Evolutionary conservation across 75 land plant species (phyloP).

Genomic region (Selaginella moellendorffii): DNA sequence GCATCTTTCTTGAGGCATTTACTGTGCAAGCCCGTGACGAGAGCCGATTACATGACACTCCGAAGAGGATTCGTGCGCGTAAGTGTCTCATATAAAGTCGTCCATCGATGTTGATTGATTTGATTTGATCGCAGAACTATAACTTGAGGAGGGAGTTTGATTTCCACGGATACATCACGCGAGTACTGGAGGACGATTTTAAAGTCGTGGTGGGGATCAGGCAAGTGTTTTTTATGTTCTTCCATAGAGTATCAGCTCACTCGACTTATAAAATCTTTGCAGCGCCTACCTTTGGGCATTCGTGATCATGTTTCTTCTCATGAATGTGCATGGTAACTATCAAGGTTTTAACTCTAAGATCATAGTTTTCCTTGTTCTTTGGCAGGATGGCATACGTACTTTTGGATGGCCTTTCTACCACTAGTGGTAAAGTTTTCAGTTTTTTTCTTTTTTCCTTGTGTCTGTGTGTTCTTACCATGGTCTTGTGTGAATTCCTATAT

Average conservation of each 20-base stretch:
- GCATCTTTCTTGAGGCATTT: not conserved
- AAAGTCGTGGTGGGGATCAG: slow-evolving; percentile 2
- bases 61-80: not conserved
- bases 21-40: not conserved
- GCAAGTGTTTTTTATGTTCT: not conserved
- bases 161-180: not conserved
- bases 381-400: slow-evolving; percentile 1
- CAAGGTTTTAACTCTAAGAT: not conserved
- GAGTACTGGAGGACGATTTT: not conserved
- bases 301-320: slow-evolving; percentile 2
- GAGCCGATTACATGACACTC: slow-evolving; percentile 3
- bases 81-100: not conserved
- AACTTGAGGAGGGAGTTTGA: not conserved
- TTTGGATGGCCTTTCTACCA: not conserved
- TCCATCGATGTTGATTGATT: not conserved
- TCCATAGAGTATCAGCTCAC: not conserved
- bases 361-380: not conserved
- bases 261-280: not conserved
- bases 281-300: not conserved
- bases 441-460: not conserved
- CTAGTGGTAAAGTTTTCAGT: not conserved
- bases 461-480: not conserved
- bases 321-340: slow-evolving; percentile 7
- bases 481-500: not conserved
- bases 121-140: not conserved